These are phyloP conservation scores for Hanseniaspora clermontiae DNA, from an alignment of 805 yeast genomes.

Conservation along the genomic window DNA sequence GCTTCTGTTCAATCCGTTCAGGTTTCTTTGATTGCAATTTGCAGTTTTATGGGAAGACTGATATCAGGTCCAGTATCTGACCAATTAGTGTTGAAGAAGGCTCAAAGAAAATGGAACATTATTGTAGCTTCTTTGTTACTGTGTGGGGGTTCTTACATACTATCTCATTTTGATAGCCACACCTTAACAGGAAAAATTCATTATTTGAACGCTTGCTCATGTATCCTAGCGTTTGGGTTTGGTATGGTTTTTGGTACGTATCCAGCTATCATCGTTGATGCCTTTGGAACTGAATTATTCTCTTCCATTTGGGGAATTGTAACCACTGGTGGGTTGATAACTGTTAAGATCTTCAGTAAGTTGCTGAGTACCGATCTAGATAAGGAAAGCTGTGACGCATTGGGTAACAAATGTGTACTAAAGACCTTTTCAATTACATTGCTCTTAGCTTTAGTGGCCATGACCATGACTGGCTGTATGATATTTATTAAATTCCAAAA, in stretches of 20 bases:
- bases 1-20: conserved; percentile 53
- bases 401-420: conserved; percentile 38
- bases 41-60: conserved; percentile 54
- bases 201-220: conserved; percentile 31
- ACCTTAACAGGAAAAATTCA: not conserved
- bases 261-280: conserved; percentile 65
- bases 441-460: conserved; percentile 19
- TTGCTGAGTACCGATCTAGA: conserved; percentile 42
- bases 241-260: conserved; percentile 62
- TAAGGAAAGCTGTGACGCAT: conserved; percentile 19
- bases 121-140: conserved; percentile 25
- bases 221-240: conserved; percentile 49
- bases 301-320: conserved; percentile 67
- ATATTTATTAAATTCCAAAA: conserved; percentile 16
- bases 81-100: conserved; percentile 37
- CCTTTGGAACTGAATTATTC: conserved; percentile 53
- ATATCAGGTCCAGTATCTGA: conserved; percentile 57
- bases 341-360: conserved; percentile 42
- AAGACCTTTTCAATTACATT: conserved; percentile 30
- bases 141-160: not conserved
- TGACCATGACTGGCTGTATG: conserved; percentile 17
- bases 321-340: conserved; percentile 55
- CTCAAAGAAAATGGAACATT: conserved; percentile 58
- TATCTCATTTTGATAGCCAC: not conserved
- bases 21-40: conserved; percentile 52